These are phyloP conservation scores for Mycena belliarum DNA, from an alignment of 768 basidiomycete species.

Conservation along the genomic window DNA sequence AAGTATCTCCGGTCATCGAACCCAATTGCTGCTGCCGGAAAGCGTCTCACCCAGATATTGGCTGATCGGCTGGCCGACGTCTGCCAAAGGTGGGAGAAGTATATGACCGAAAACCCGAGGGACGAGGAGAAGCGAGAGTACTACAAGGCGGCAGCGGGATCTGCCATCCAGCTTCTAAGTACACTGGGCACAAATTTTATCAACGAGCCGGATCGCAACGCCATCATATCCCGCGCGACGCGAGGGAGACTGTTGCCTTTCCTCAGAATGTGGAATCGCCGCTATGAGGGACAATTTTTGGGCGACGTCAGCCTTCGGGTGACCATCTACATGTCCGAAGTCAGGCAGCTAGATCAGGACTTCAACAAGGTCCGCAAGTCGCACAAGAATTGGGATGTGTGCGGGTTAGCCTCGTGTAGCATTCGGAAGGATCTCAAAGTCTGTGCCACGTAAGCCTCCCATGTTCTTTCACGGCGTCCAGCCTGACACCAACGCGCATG, in stretches of 20 bases:
- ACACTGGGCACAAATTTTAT: slow-evolving; percentile 16
- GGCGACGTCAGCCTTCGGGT: slow-evolving; percentile 13
- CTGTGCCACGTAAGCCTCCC: slow-evolving; percentile 4
- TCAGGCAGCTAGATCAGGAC: not conserved
- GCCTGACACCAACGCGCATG: not conserved
- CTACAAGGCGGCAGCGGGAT: slow-evolving; percentile 6
- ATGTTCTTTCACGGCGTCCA: not conserved
- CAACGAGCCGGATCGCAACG: not conserved
- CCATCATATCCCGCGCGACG: slow-evolving; percentile 5
- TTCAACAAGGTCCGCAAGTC: slow-evolving; percentile 2
- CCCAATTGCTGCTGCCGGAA: slow-evolving; percentile 20
- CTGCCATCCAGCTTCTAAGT: slow-evolving; percentile 12
- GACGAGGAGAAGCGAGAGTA: not conserved
- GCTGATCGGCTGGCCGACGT: slow-evolving; percentile 18
- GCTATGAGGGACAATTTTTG: slow-evolving; percentile 11
- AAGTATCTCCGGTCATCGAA: slow-evolving; percentile 23
- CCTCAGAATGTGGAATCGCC: slow-evolving; percentile 2
- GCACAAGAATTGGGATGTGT: slow-evolving; percentile 19
- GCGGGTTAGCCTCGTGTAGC: slow-evolving; percentile 9
- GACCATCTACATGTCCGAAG: not conserved
- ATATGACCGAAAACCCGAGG: not conserved
- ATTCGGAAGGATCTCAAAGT: slow-evolving; percentile 11
- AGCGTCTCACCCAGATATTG: slow-evolving; percentile 15
- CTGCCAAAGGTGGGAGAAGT: slow-evolving; percentile 16
- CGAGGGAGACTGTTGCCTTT: slow-evolving; percentile 4